These are phyloP conservation scores for Eucalyptus albens DNA, from an alignment of 345 rosid species.

Conservation along the genomic window DNA sequence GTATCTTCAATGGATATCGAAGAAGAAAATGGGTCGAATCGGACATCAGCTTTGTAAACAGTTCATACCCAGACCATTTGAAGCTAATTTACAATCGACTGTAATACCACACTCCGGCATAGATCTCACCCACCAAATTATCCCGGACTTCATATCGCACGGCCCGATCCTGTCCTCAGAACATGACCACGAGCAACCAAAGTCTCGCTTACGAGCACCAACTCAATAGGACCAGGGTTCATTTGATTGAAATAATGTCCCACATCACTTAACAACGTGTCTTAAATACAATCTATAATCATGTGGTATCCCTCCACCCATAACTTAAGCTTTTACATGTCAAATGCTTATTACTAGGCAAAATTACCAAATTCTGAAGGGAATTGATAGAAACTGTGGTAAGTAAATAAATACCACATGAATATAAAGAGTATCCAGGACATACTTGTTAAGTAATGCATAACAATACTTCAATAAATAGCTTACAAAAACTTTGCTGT, in stretches of 20 bases:
- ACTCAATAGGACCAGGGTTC: background rate
- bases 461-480: no score
- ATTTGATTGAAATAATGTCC: background rate
- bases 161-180: background rate
- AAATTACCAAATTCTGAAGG: no score
- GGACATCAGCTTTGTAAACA: background rate
- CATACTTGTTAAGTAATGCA: no score
- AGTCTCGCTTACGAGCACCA: background rate
- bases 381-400: no score
- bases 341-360: no score
- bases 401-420: no score
- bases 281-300: no score
- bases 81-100: background rate
- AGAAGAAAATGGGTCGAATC: background rate
- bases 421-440: no score
- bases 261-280: accelerated
- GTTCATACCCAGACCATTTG: background rate
- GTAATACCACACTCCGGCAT: background rate
- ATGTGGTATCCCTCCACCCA: no score
- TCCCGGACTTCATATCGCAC: background rate
- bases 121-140: background rate
- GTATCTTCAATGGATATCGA: background rate
- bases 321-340: no score
- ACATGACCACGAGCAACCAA: background rate
- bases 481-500: background rate